Evolutionary conservation across 108 stramenopile genomes (phyloP).

Genomic region (Cyclotella sp.): DNA sequence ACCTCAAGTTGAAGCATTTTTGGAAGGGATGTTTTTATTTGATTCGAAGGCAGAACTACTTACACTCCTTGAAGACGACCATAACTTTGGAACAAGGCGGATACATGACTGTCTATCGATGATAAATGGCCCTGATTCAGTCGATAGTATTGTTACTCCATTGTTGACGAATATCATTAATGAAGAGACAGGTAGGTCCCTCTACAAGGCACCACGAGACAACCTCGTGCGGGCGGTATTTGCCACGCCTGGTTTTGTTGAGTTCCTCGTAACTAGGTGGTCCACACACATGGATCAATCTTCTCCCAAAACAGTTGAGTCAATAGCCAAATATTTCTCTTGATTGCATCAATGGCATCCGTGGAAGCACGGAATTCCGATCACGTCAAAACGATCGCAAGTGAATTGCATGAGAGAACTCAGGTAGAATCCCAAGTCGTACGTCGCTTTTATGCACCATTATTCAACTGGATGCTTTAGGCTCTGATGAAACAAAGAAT

Average conservation of each 20-base stretch:
- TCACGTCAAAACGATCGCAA: conserved; percentile 36
- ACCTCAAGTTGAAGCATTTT: conserved; percentile 23
- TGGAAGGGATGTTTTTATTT: conserved; percentile 50
- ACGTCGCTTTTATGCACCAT: conserved; percentile 36
- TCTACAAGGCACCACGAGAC: conserved; percentile 37
- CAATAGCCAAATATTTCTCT: conserved; percentile 44
- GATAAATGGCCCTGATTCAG: conserved; percentile 21
- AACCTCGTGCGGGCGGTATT: conserved; percentile 22
- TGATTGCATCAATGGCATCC: conserved; percentile 25
- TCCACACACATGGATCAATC: conserved; percentile 7
- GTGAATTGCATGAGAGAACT: conserved; percentile 19
- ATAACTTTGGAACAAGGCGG: conserved; percentile 38
- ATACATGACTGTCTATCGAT: conserved; percentile 44
- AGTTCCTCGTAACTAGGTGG: conserved; percentile 25
- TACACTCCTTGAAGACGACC: conserved; percentile 32
- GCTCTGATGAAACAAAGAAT: neutral
- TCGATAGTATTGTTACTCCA: conserved; percentile 39
- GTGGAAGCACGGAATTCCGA: conserved; percentile 45
- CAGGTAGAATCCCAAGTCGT: conserved; percentile 14
- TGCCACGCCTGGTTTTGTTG: conserved; percentile 30
- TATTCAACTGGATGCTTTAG: conserved; percentile 40
- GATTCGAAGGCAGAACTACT: conserved; percentile 54
- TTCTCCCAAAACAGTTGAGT: conserved; percentile 3
- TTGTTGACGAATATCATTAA: conserved; percentile 38
- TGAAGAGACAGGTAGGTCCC: conserved; percentile 39